Conservation (phyloP, 108 stramenopile genomes). For the Cylindrotheca closterium region DNA sequence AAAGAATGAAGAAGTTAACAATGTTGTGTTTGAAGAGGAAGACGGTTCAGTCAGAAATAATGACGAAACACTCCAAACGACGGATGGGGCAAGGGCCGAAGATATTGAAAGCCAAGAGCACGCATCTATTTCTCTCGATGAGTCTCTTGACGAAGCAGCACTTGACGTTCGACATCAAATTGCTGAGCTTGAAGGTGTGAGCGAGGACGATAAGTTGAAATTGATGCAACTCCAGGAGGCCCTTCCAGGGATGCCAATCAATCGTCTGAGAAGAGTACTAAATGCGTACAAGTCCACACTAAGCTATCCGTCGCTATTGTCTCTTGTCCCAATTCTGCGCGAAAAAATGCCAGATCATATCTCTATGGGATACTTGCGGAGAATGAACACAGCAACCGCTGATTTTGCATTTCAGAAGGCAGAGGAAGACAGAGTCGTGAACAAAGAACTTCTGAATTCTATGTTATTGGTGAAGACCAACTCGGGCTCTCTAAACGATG, state of each 20-base stretch:
- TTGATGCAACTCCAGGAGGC: constrained; percentile 42
- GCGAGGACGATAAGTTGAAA: not conserved
- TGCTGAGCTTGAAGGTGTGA: no score
- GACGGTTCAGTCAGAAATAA: no score
- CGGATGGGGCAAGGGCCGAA: no score
- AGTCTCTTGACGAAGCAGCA: no score
- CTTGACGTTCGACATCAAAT: no score
- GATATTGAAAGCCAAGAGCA: no score
- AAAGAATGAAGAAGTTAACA: no score
- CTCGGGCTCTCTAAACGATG: constrained; percentile 59
- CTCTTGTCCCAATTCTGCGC: constrained; percentile 61
- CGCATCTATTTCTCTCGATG: no score
- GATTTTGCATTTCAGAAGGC: constrained; percentile 64
- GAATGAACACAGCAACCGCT: constrained; percentile 61
- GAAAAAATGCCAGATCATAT: constrained; percentile 81
- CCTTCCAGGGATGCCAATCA: constrained; percentile 67
- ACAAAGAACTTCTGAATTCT: constrained; percentile 66
- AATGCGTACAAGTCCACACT: constrained; percentile 59
- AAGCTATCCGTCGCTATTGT: constrained; percentile 71
- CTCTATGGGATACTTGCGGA: constrained; percentile 48
- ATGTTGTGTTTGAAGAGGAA: no score
- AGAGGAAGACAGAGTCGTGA: constrained; percentile 56
- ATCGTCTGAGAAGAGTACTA: constrained; percentile 52
- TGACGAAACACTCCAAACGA: no score
- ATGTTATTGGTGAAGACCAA: constrained; percentile 68